Conservation (phyloP, 148 eudicot genomes). For the Vaccinium corymbosum region DNA sequence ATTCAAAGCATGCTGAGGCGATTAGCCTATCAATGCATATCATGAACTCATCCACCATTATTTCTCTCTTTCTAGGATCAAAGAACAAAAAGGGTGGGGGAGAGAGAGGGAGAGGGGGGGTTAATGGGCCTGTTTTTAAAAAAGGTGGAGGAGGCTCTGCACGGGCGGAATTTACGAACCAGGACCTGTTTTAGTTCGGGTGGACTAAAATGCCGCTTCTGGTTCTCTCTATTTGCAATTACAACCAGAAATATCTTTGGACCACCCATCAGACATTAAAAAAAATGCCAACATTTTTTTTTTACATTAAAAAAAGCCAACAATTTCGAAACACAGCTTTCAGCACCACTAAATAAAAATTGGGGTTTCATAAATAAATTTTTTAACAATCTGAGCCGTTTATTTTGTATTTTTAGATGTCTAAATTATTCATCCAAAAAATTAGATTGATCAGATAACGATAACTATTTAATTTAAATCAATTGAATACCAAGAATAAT, state of each 20-base stretch:
- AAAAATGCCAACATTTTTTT: too few species aligned
- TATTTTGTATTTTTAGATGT: too few species aligned
- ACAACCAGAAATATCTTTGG: background rate
- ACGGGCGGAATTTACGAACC: conserved; percentile 18
- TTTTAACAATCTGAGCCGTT: too few species aligned
- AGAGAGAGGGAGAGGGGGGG: background rate
- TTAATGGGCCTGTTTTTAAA: conserved; percentile 9
- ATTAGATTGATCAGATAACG: too few species aligned
- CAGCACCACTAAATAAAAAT: too few species aligned
- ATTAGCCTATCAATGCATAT: conserved; percentile 60
- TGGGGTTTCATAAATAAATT: too few species aligned
- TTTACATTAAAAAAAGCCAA: too few species aligned
- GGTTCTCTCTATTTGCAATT: background rate
- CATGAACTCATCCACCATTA: conserved; percentile 65
- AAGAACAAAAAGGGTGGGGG: background rate
- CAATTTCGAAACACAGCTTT: too few species aligned
- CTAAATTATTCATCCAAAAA: too few species aligned
- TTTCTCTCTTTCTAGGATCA: background rate
- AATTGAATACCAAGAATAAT: too few species aligned
- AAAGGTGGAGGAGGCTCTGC: background rate
- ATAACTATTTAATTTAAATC: too few species aligned
- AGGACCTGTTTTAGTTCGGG: background rate
- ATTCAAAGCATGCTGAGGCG: conserved; percentile 39
- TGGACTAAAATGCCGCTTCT: conserved; percentile 1
- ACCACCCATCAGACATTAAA: background rate